phyloP scores from a whole-genome alignment of 495 filamentous ascomycete species.

The Daldinia loculata region DNA sequence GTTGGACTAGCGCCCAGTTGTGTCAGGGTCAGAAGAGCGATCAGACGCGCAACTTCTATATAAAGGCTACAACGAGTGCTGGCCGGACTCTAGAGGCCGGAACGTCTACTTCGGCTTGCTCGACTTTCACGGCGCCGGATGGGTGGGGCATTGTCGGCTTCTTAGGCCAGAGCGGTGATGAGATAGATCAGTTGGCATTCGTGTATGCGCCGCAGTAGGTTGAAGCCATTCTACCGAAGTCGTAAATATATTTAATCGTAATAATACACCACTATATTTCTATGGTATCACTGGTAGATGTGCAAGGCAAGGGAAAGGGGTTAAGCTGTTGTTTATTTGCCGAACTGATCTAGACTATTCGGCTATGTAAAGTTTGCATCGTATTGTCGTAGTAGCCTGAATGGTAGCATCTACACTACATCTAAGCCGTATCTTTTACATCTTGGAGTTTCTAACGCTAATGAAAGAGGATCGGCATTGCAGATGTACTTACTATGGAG shows the following conservation, averaged over 20 bases:
- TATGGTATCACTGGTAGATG: neutral
- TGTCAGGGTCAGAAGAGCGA: conserved; percentile 61
- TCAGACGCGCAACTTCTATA: conserved; percentile 65
- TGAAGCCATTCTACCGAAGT: neutral
- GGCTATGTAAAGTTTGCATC: conserved; percentile 24
- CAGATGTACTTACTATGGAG: conserved; percentile 21
- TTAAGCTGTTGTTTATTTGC: conserved; percentile 8
- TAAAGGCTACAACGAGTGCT: conserved; percentile 61
- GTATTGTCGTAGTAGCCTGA: conserved; percentile 29
- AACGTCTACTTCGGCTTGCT: conserved; percentile 59
- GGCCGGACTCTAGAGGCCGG: conserved; percentile 61
- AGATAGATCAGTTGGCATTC: conserved; percentile 68
- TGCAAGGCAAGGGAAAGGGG: conserved; percentile 1
- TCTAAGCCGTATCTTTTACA: neutral
- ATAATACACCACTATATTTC: conserved; percentile 22
- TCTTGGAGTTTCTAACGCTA: conserved; percentile 1
- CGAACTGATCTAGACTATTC: conserved; percentile 11
- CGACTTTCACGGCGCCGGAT: conserved; percentile 56
- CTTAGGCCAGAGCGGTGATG: conserved; percentile 64
- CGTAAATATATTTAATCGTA: neutral
- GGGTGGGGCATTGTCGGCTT: conserved; percentile 68
- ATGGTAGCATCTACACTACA: conserved; percentile 6
- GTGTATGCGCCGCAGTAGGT: conserved; percentile 56
- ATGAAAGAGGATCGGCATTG: conserved; percentile 29
- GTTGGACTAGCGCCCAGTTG: conserved; percentile 59